Base-by-base conservation (phyloP, 495 filamentous ascomycete genomes). In the Lasiosphaeris hirsuta region DNA sequence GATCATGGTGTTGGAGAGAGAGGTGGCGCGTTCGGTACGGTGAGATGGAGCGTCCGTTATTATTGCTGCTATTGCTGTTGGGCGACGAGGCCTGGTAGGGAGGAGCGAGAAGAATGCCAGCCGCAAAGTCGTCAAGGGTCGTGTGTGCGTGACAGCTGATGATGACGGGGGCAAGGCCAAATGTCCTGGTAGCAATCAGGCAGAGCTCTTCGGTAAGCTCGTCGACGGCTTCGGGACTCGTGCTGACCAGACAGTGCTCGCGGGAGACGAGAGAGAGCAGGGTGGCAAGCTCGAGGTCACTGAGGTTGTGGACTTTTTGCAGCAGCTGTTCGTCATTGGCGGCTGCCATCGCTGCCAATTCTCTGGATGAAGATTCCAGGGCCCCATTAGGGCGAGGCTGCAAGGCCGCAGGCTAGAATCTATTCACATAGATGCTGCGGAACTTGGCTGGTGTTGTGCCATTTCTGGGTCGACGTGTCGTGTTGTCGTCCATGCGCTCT, bases 211-310 rank as follows among this genome's bases (percentile, higher is more conserved):
- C 76, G 40, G 83, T 79, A 33, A 96, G 74, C 56, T 83, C 78
- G 66, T 87, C 75, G 42, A 92, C 66, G 52, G 72, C 75, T 34
- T 80, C 73, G 18, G 75, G 71, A 9, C 86, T 84, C 40, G 88
- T 87, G 70, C 88, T 85, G 64, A 97, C 84, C 56, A 97, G 84
- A 70, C 90, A 96, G 67, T 97, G 93, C 71, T 94, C 87, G 54
- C 84, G 81, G 19, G 86, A 83, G 53, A 88, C 77, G 33, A 96
- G 81, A 63, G 85, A 93, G 48, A 97, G 78, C 17, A 97, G 79
- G 10, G 87, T 73, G 23, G 94, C 94, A 41, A 98, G 83, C 72
- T 96, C 92, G 45, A 97, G 79, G 72, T 96, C 94, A 53, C 88
- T 90, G 41, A 97, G 76, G 45, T 80, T 77, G 69, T 88, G 86